Conservation (phyloP, 1,284 basidiomycete species). For the Lentinula novae-zelandiae region DNA sequence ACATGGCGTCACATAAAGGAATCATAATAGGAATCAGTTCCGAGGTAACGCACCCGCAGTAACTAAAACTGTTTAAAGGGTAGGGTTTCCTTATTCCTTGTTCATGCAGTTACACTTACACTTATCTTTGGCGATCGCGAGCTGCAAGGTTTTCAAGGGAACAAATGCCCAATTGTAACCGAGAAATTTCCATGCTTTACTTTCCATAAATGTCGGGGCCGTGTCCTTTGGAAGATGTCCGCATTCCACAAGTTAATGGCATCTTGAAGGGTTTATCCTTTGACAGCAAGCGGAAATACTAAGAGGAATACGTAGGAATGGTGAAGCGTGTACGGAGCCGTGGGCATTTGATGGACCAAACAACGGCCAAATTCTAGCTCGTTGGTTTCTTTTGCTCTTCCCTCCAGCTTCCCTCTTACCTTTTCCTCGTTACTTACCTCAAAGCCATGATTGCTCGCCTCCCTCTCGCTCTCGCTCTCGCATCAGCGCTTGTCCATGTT, state of each 20-base stretch:
- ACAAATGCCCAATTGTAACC: too few relatives aligned
- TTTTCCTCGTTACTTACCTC: background rate
- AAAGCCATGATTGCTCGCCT: conserved; percentile 34
- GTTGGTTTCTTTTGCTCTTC: background rate
- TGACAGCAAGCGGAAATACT: too few relatives aligned
- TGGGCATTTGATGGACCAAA: background rate
- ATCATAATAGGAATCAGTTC: background rate
- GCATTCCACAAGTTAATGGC: too few relatives aligned
- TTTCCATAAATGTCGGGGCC: too few relatives aligned
- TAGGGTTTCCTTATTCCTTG: background rate
- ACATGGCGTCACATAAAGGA: too few relatives aligned
- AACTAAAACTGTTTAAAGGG: background rate
- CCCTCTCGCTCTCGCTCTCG: conserved; percentile 29
- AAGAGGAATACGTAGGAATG: too few relatives aligned
- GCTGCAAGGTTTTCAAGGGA: too few relatives aligned
- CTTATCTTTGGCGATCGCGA: too few relatives aligned
- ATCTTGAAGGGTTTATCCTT: too few relatives aligned
- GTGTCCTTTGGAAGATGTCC: too few relatives aligned
- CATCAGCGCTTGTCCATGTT: conserved; percentile 32
- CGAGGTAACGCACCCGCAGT: background rate
- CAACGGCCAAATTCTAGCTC: background rate
- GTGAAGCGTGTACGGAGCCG: background rate
- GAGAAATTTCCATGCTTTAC: too few relatives aligned
- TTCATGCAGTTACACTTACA: too few relatives aligned
- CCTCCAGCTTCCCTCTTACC: background rate